phyloP scores from a whole-genome alignment of 352 stramenopile genomes.

The Globisporangium spinosum region DNA sequence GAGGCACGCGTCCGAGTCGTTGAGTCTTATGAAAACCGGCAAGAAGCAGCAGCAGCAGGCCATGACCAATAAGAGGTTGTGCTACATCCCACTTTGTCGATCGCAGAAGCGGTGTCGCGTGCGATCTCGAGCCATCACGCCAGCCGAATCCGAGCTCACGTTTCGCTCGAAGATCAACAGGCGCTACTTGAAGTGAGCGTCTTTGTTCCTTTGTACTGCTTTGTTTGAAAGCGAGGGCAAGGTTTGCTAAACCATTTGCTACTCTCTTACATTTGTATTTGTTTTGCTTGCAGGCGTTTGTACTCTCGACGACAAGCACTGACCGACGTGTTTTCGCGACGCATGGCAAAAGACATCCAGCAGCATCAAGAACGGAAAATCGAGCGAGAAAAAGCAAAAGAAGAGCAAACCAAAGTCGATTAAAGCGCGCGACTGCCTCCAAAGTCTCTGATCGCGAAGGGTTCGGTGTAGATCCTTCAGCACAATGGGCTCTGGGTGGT shows the following conservation, averaged over 20 bases:
- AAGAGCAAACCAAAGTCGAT: constrained; percentile 18
- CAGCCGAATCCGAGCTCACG: constrained; percentile 34
- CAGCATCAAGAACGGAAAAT: constrained; percentile 26
- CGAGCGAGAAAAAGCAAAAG: constrained; percentile 24
- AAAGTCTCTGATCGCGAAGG: constrained; percentile 37
- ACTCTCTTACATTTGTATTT: neutral
- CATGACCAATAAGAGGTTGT: constrained; percentile 2
- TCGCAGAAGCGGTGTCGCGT: constrained; percentile 13
- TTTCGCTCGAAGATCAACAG: constrained; percentile 59
- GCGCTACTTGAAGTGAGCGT: constrained; percentile 15
- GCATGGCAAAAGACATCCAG: constrained; percentile 49
- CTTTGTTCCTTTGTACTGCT: neutral
- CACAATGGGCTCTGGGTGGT: constrained; percentile 51
- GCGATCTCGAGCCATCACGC: constrained; percentile 21
- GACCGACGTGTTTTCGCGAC: constrained; percentile 21
- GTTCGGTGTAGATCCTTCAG: constrained; percentile 49
- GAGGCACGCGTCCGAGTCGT: constrained; percentile 8
- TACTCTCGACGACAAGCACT: constrained; percentile 1
- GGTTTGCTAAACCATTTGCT: neutral
- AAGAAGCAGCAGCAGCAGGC: neutral
- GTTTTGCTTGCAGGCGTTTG: neutral
- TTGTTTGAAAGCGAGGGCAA: neutral
- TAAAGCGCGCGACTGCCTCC: constrained; percentile 6
- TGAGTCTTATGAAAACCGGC: constrained; percentile 4
- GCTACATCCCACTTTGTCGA: constrained; percentile 19